phyloP scores from a whole-genome alignment of 2,329 filamentous ascomycete species.

The Aspergillus aculeatinus region DNA sequence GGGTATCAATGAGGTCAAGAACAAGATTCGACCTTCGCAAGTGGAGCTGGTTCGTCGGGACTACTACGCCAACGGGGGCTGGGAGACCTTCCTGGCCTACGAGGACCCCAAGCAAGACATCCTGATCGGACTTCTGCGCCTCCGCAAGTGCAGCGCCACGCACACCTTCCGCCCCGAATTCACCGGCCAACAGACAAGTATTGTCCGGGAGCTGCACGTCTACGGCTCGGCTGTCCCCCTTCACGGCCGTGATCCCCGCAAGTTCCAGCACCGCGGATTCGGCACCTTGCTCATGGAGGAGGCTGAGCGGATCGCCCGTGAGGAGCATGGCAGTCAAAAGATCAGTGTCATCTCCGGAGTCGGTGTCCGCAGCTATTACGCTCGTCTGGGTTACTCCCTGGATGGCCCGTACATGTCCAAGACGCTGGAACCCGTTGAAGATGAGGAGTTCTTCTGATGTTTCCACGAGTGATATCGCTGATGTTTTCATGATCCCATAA shows the following conservation, averaged over 20 bases:
- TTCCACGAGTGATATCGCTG: too few relatives aligned
- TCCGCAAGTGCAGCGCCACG: slow-evolving; percentile 86
- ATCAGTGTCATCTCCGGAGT: slow-evolving; percentile 98
- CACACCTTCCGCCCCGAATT: slow-evolving; percentile 92
- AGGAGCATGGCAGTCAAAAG: slow-evolving; percentile 92
- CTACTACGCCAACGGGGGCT: slow-evolving; percentile 92
- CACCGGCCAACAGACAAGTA: slow-evolving; percentile 78
- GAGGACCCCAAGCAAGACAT: slow-evolving; percentile 99
- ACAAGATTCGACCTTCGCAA: slow-evolving; percentile 95
- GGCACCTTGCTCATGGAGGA: slow-evolving; percentile 97
- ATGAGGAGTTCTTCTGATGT: slow-evolving; percentile 24
- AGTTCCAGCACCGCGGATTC: slow-evolving; percentile 98
- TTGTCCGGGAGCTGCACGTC: slow-evolving; percentile 92
- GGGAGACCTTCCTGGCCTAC: slow-evolving; percentile 98
- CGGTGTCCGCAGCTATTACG: slow-evolving; percentile 92
- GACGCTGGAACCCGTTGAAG: slow-evolving; percentile 44
- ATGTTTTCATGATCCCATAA: background rate
- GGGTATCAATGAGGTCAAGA: slow-evolving; percentile 97
- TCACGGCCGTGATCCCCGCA: slow-evolving; percentile 88
- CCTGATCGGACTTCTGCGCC: slow-evolving; percentile 80
- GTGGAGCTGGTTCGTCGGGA: slow-evolving; percentile 92
- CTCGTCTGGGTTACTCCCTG: slow-evolving; percentile 85
- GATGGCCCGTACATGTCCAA: slow-evolving; percentile 80
- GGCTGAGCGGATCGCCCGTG: slow-evolving; percentile 88
- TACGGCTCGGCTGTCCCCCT: slow-evolving; percentile 98